Evolutionary conservation across 257 asterid genomes (phyloP), one percentile per base, ranked within the genome.

Genomic region (Przewalskia tangutica): DNA sequence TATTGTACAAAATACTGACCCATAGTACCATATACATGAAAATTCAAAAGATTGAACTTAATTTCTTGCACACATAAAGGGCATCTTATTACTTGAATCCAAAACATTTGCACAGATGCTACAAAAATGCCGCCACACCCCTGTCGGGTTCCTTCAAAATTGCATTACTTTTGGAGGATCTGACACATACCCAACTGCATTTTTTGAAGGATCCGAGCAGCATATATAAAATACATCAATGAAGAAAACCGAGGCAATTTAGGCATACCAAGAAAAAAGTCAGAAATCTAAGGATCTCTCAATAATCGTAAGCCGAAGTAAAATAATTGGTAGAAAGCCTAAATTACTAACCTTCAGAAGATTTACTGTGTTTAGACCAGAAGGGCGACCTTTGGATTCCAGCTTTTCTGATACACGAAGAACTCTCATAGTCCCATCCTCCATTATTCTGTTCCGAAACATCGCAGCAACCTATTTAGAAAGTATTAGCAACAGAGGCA

Each of bases 281-380:
- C 6, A 53, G 23, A 77, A 77, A 50, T 51, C 20, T 27, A 23
- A 7, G 58, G 14, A 48, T 18, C 2, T 55, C 55, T 42, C 56
- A 78, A 34, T 38, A 36, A 81, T 2, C 18, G 73, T 59, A 71
- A 66, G 77, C 76, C 27, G n/a, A 83, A 17, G 80, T n/a, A 83
- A 63, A 63, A 82, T 62, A 75, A 13, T n/a, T 42, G 36, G 34
- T 60, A 81, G 64, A 81, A 70, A 63, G 81, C 18, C 50, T 70
- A 27, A 53, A 58, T 53, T 66, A 82, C 89, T 85, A 51, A 94
- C 98, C 98, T 94, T 94, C 77, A 94, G 88, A 88, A 94, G 98
- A 86, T 93, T 94, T 88, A 94, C 97, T 46, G 98, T 94, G 87
- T 94, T 94, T 84, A 94, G 94, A 84, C 98, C 98, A 82, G 91